Base-by-base conservation (phyloP, 305 asterid species). In the Caryopteris hybrid region DNA sequence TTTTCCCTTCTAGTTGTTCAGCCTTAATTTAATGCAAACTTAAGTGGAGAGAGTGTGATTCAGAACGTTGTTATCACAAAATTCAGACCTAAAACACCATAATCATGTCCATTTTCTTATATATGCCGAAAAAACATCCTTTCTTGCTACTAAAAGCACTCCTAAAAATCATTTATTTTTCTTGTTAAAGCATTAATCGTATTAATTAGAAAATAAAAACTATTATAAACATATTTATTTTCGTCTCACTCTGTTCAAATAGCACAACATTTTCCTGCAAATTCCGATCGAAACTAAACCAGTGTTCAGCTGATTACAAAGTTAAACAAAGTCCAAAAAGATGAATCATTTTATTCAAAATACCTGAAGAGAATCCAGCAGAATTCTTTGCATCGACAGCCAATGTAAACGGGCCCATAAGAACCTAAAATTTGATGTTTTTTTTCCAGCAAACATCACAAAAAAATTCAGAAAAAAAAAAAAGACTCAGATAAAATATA, bases 381-480 rank as follows among this genome's bases (percentile, higher is more conserved):
- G 83, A 65, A 66, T 55, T 84, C 69, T 67, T 81, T 18, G 63
- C 62, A 64, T 81, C 83, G 70, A 81, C 82, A 61, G 83, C 82
- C 64, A 77, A 59, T 8, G 83, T 72, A 54, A 84, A 7, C 11
- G 86, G 83, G 27, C 79, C 82, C 89, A 84, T 84, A 57, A n/a
- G 43, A 70, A 75, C 73, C 77, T 72, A 67, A 14, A 71, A 56
- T 33, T 39, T 61, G 57, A 54, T 14, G 43, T 39, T 66, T 29
- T 66, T 29, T 25, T 47, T 8, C 6, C 5, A 63, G 60, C 4
- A 75, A 68, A 43, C 17, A 52, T 61, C 59, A 23, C 58, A 14
- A 25, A 14, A 29, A 14, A 48, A 20, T 39, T 17, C 14, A 10
- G 21, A 39, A 48, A 27, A 50, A 13, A 23, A 3, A 31, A 51